phyloP scores from a whole-genome alignment of 352 stramenopile species.

The Pythium vanterpoolii region DNA sequence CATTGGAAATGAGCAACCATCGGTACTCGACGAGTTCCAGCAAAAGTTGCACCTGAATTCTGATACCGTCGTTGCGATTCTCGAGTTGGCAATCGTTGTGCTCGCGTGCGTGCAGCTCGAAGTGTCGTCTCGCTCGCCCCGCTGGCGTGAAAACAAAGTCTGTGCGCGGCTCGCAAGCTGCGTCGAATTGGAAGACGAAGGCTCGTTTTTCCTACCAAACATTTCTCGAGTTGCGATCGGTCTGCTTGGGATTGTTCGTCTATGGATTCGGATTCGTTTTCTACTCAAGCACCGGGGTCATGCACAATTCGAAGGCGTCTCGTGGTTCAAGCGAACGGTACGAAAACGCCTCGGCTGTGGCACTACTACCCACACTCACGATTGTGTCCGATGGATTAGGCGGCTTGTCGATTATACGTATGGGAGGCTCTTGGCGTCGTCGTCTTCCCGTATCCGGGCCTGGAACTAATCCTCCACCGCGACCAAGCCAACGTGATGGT shows the following conservation, averaged over 20 bases:
- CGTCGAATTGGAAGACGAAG: conserved; percentile 32
- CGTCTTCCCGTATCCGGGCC: conserved; percentile 49
- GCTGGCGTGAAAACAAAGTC: conserved; percentile 52
- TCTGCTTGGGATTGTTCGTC: conserved; percentile 17
- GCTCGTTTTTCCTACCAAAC: conserved; percentile 36
- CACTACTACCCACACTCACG: neutral
- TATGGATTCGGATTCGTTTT: conserved; percentile 28
- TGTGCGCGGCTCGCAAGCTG: conserved; percentile 30
- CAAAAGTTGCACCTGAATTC: conserved; percentile 36
- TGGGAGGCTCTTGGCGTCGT: conserved; percentile 34
- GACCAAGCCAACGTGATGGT: conserved; percentile 33
- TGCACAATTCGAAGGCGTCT: neutral
- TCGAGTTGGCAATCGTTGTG: conserved; percentile 46
- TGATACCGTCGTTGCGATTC: conserved; percentile 32
- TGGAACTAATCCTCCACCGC: conserved; percentile 33
- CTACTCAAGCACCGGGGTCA: conserved; percentile 18
- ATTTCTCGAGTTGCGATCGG: conserved; percentile 26
- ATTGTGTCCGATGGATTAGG: neutral
- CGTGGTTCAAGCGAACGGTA: conserved; percentile 18
- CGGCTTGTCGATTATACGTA: conserved; percentile 14
- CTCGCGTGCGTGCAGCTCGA: conserved; percentile 42
- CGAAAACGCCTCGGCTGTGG: neutral
- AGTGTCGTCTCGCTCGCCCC: conserved; percentile 27
- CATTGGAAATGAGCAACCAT: conserved; percentile 1
- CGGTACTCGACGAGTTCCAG: conserved; percentile 31